phyloP scores from a whole-genome alignment of 2,329 filamentous ascomycete genomes.

The Daldinia sp. region DNA sequence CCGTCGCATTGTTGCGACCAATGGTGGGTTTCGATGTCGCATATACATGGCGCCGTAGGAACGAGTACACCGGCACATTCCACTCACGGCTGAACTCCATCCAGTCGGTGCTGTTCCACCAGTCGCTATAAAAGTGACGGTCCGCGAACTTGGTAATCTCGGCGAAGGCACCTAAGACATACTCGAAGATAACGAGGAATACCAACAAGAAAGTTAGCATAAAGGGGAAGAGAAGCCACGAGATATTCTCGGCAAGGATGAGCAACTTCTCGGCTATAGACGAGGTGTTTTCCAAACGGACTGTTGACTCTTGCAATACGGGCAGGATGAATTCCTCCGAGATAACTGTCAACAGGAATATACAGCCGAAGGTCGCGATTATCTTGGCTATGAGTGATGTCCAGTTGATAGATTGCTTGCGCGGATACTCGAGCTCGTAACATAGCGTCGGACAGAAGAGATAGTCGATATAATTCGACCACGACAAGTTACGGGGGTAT shows the following conservation, averaged over 20 bases:
- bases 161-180: constrained; percentile 91
- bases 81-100: constrained; percentile 96
- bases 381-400: constrained; percentile 85
- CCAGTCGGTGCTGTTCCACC: constrained; percentile 87
- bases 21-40: constrained; percentile 81
- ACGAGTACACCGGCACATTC: constrained; percentile 98
- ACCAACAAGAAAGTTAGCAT: constrained; percentile 96
- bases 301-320: constrained; percentile 78
- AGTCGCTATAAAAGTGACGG: constrained; percentile 88
- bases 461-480: constrained; percentile 86
- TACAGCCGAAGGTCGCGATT: constrained; percentile 92
- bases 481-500: constrained; percentile 89
- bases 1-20: constrained; percentile 80
- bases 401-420: constrained; percentile 80
- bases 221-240: constrained; percentile 93
- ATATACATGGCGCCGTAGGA: constrained; percentile 95
- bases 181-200: constrained; percentile 98
- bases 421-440: constrained; percentile 97
- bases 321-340: constrained; percentile 97
- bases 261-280: constrained; percentile 75
- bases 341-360: constrained; percentile 91
- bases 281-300: constrained; percentile 61
- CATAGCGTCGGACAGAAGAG: constrained; percentile 94
- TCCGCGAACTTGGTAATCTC: constrained; percentile 95
- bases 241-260: constrained; percentile 89